These are phyloP conservation scores for Corniculantispora saksenae DNA, from an alignment of 2,329 filamentous ascomycete genomes.

Conservation along the genomic window DNA sequence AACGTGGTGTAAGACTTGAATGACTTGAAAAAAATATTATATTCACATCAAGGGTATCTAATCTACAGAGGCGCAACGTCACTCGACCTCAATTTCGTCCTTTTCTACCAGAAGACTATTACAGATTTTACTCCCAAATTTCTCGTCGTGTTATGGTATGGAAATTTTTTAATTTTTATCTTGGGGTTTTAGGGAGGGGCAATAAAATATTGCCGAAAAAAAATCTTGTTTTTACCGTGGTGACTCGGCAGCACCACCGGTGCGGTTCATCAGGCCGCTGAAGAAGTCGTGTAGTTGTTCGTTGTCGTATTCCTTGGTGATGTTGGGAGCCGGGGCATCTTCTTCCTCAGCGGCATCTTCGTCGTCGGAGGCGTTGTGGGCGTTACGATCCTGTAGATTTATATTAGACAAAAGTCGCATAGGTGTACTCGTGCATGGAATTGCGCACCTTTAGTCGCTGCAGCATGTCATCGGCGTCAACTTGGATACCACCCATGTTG, in stretches of 20 bases:
- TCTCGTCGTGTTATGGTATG: conserved; percentile 18
- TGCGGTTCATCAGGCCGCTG: conserved; percentile 59
- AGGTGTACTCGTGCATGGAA: background rate
- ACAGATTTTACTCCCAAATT: conserved; percentile 2
- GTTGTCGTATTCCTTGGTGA: conserved; percentile 50
- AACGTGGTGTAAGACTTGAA: background rate
- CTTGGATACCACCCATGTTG: conserved; percentile 94
- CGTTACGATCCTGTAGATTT: conserved; percentile 56
- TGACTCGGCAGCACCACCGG: conserved; percentile 31
- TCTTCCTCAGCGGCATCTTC: conserved; percentile 40
- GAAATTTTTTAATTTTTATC: background rate
- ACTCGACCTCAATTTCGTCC: conserved; percentile 3
- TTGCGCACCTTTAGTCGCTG: conserved; percentile 74
- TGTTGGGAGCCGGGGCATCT: conserved; percentile 34
- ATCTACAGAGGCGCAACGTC: conserved; percentile 33
- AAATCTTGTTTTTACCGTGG: conserved; percentile 19
- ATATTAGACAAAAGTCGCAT: background rate
- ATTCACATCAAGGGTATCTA: conserved; percentile 43
- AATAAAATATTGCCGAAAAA: background rate
- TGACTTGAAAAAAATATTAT: background rate
- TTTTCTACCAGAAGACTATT: conserved; percentile 3
- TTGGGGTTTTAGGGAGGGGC: background rate
- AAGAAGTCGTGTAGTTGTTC: conserved; percentile 63
- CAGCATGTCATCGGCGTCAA: conserved; percentile 92
- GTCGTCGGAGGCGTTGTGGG: conserved; percentile 50